Evolutionary conservation across 371 early-diverging fungal species (phyloP), one percentile per base, ranked within the genome.

Genomic region (Dichotomocladium elegans): DNA sequence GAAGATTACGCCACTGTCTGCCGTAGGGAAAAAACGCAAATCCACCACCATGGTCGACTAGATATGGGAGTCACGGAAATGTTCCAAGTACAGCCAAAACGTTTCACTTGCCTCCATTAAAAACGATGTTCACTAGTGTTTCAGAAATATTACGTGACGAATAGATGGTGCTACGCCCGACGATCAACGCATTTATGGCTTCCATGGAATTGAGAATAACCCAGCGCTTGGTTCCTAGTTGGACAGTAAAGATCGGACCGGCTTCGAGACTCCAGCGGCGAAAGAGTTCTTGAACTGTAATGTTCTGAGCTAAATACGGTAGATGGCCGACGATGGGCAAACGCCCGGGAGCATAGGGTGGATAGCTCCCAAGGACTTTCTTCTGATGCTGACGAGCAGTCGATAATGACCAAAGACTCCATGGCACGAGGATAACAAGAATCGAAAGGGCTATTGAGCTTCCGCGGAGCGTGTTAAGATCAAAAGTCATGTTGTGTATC

Each of bases 1-100:
- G 62, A 19, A 78, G 44, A 12, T 57, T 25, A 22, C 74, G 56
- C 78, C 78, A 78, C 17, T 59, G 51, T 17, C 51, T 49, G 17
- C 69, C 70, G 53, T 78, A 74, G n/a, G 70, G 63, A 56, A 61
- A 68, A 41, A 74, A 74, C 0, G 78, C 74, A 60, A 78, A 74
- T 1, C 65, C 70, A 14, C 74, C 74, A 37, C 78, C 78, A 24
- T 50, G 28, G 27, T 65, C 63, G 21, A 70, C 69, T 68, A 63
- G 29, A 19, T 21, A 1, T 28, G 30, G 21, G 21, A 28, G 24
- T 31, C 11, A 30, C 6, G 11, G 35, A n/a, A 37, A 41, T 27
- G 8, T 26, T 50, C 1, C n/a, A 4, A 2, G 4, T 54, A 48
- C 24, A 37, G 4, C 25, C 15, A 25, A 24, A 25, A 19, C 31